Conservation (phyloP, 805 yeast species). For the Nematodospora valgi region DNA sequence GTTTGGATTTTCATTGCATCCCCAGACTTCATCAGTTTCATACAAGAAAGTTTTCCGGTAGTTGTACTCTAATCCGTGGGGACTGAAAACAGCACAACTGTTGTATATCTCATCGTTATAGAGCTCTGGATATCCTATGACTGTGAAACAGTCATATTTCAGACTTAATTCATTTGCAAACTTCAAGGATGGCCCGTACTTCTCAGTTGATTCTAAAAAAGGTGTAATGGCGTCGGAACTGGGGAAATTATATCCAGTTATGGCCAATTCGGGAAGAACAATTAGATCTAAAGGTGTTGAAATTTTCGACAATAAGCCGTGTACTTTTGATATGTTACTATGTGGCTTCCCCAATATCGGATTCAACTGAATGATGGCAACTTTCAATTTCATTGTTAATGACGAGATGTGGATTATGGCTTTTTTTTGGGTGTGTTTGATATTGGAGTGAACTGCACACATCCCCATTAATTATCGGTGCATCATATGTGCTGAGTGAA, state of each 20-base stretch:
- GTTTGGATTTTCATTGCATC: slow-evolving; percentile 63
- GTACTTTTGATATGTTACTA: slow-evolving; percentile 49
- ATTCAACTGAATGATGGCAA: slow-evolving; percentile 68
- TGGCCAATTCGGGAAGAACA: slow-evolving; percentile 77
- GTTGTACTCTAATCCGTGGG: slow-evolving; percentile 59
- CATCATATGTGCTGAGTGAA: no score
- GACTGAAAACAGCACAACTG: slow-evolving; percentile 63
- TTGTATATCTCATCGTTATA: slow-evolving; percentile 48
- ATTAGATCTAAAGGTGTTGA: slow-evolving; percentile 55
- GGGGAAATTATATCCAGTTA: slow-evolving; percentile 78
- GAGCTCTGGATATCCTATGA: slow-evolving; percentile 81
- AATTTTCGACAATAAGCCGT: slow-evolving; percentile 26
- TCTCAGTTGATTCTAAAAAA: slow-evolving; percentile 45
- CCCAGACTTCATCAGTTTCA: slow-evolving; percentile 79
- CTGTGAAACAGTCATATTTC: slow-evolving; percentile 56
- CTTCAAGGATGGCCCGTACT: slow-evolving; percentile 44
- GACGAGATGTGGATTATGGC: no score
- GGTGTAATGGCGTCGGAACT: slow-evolving; percentile 49
- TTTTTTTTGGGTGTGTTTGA: no score
- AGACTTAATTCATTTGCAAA: slow-evolving; percentile 58
- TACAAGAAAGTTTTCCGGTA: slow-evolving; percentile 77
- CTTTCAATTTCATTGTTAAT: slow-evolving; percentile 42
- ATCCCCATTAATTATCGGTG: no score
- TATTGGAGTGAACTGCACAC: no score
- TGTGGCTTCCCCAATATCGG: slow-evolving; percentile 60